Conservation (phyloP, 345 rosid genomes). For the Camelina hispida region DNA sequence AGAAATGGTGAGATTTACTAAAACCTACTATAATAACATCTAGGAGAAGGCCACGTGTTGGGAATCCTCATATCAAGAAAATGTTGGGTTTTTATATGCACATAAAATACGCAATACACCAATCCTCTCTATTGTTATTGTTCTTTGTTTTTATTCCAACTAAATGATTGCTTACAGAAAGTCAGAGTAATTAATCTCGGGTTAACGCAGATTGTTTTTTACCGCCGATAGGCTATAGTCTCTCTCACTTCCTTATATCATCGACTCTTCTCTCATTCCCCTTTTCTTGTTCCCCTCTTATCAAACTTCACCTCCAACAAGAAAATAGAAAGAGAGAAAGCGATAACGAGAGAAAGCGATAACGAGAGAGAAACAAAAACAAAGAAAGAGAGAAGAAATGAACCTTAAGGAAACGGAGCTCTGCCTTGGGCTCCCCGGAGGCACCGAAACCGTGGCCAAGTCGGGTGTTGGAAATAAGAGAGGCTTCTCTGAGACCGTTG, state of each 20-base stretch:
- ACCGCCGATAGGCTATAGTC: neutral
- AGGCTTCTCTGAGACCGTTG: conserved; percentile 72
- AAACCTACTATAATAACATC: neutral
- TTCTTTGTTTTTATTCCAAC: neutral
- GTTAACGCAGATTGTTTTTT: neutral
- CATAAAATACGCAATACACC: conserved; percentile 25
- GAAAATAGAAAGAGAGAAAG: neutral
- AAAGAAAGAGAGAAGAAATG: conserved; percentile 40
- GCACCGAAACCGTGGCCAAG: conserved; percentile 29
- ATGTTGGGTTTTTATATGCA: conserved; percentile 20
- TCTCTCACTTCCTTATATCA: conserved; percentile 22
- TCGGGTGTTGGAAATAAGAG: conserved; percentile 55
- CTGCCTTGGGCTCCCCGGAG: conserved; percentile 73
- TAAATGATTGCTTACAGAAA: neutral
- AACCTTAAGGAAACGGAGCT: conserved; percentile 72
- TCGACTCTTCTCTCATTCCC: conserved; percentile 1
- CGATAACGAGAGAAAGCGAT: conserved; percentile 1
- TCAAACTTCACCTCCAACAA: conserved; percentile 22
- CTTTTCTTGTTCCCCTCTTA: conserved; percentile 28
- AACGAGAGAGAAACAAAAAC: conserved; percentile 10
- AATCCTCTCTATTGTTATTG: neutral
- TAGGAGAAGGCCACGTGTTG: conserved; percentile 21
- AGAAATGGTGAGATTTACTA: neutral
- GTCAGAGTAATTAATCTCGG: neutral
- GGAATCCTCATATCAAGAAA: conserved; percentile 11